Evolutionary conservation across 345 rosid genomes (phyloP), one percentile per base, ranked within the genome.

Genomic region (Capsella bursapastoris): DNA sequence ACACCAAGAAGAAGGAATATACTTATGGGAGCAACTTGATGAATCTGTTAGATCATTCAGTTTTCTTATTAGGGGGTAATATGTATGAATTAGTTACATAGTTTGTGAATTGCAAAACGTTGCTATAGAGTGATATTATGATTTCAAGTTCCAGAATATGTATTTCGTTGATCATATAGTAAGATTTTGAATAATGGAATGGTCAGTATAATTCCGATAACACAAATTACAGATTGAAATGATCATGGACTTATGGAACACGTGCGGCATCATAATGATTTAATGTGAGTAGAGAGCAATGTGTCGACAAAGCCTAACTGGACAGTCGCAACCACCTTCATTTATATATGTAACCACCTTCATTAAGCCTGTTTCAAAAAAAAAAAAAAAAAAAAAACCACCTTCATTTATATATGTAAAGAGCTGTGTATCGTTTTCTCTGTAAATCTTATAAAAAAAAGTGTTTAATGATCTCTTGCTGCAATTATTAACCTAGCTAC

Each of bases 251-350:
- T 40, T 10, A 40, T 10, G 43, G 43, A 40, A 73, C 71, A 65
- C 78, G 78, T 65, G 78, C 66, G 71, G 35, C 40, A 79, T 51
- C 64, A 55, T 78, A 74, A 70, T 77, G 50, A 43, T 44, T 22
- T 43, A 62, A 22, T 63, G 63, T 38, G 35, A 22, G 10, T 34
- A 7, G 49, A 45, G 65, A 6, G 50, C 72, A 72, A 66, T 70
- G 50, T 32, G 43, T 74, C 58, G 73, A 70, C 71, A 78, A 78
- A 73, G 70, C 82, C 81, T 77, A 78, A 80, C 82, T 87, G 78
- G 73, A 74, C 43, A 66, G 62, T 74, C 61, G 31, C 68, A 75
- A 75, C 78, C 31, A 67, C 78, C 73, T 62, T 47, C 72, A 74
- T 74, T 74, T 48, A 66, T 57, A 44, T 73, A 15, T 64, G 43